A percentile compares a stretch with the other conserved stretches of the same genome.
Evolutionary conservation across 768 basidiomycete species (phyloP).

Genomic region (Mycena belliarum): DNA sequence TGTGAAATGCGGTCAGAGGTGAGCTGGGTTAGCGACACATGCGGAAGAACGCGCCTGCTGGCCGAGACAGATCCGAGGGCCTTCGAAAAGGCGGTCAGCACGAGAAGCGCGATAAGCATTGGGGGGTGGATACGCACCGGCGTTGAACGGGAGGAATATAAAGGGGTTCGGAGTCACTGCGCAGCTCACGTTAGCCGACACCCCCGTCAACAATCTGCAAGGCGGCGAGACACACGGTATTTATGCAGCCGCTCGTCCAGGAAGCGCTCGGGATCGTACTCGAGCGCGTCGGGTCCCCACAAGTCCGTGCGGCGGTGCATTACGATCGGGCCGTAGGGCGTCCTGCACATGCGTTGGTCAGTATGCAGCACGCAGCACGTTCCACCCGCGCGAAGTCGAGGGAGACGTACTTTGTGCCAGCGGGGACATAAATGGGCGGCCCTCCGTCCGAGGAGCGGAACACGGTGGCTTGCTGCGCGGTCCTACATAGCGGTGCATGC

Average conservation of each 20-base stretch:
- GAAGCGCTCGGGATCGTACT: constrained; percentile 71
- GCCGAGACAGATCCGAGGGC: constrained; percentile 50
- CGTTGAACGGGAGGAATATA: constrained; percentile 56
- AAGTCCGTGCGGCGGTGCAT: constrained; percentile 66
- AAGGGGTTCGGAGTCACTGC: constrained; percentile 21
- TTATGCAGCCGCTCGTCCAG: constrained; percentile 59
- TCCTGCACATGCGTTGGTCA: constrained; percentile 24
- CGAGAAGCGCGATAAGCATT: too few species aligned
- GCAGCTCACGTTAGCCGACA: background rate
- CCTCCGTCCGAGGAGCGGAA: constrained; percentile 31
- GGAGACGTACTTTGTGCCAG: constrained; percentile 31
- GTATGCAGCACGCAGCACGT: too few species aligned
- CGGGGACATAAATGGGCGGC: constrained; percentile 42
- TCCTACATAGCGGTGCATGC: constrained; percentile 13
- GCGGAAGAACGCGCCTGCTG: constrained; percentile 38
- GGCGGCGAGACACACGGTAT: constrained; percentile 42
- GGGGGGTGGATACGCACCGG: constrained; percentile 28
- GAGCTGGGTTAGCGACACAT: too few species aligned
- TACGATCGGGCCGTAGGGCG: constrained; percentile 49
- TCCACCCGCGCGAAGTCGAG: too few species aligned
- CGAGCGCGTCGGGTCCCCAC: constrained; percentile 68
- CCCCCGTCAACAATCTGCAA: background rate
- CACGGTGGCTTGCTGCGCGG: constrained; percentile 26
- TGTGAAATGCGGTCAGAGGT: background rate
- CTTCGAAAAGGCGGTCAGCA: background rate